Evolutionary conservation across 352 stramenopile genomes (phyloP).

Genomic region (Globisporangium nodosum): DNA sequence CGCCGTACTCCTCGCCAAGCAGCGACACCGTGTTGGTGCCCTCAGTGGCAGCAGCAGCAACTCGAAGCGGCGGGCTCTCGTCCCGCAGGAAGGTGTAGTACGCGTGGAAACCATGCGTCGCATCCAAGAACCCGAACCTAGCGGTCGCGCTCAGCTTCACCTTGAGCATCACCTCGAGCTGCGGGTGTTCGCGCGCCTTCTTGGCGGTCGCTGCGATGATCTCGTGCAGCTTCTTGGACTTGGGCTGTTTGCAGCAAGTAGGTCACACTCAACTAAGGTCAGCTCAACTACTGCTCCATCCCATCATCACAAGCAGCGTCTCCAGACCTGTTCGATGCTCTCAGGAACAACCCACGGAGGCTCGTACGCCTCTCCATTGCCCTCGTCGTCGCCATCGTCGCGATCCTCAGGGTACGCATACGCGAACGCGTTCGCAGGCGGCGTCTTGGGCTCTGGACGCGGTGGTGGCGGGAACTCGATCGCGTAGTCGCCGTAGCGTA

Average conservation of each 20-base stretch:
- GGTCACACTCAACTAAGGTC: not conserved
- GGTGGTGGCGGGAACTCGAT: conserved; percentile 28
- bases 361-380: conserved; percentile 20
- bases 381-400: conserved; percentile 12
- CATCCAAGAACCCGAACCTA: conserved; percentile 33
- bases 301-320: not conserved
- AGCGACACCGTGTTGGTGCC: conserved; percentile 10
- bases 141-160: conserved; percentile 30
- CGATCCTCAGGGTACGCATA: conserved; percentile 36
- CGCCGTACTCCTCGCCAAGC: conserved; percentile 32
- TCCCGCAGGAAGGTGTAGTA: conserved; percentile 51
- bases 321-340: conserved; percentile 15
- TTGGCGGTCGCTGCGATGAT: conserved; percentile 39
- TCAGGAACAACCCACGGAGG: conserved; percentile 22
- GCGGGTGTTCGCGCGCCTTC: conserved; percentile 29
- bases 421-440: conserved; percentile 30
- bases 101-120: conserved; percentile 22
- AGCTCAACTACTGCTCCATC: not conserved
- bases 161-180: conserved; percentile 47
- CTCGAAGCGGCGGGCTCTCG: conserved; percentile 16
- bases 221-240: conserved; percentile 34
- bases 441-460: conserved; percentile 1
- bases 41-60: not conserved
- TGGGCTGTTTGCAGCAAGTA: conserved; percentile 19
- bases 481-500: conserved; percentile 43